Conservation (phyloP, 352 stramenopile genomes). For the Pythium insidiosum region DNA sequence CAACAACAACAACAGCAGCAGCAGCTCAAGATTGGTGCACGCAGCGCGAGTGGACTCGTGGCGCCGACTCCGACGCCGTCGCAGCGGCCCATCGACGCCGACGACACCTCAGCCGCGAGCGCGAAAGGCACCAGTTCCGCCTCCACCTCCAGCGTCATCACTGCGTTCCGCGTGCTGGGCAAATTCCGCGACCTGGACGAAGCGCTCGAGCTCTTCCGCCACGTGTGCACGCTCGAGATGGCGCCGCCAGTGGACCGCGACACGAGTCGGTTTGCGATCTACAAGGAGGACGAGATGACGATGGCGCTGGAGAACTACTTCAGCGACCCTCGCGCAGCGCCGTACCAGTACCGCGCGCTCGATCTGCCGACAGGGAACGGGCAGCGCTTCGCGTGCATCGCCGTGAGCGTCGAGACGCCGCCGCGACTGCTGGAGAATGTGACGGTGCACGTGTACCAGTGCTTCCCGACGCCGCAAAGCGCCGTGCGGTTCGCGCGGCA, state of each 20-base stretch:
- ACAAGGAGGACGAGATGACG: slow-evolving; percentile 80
- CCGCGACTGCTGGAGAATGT: slow-evolving; percentile 37
- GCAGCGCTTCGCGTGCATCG: slow-evolving; percentile 71
- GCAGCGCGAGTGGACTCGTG: too few species aligned
- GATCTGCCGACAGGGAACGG: slow-evolving; percentile 45
- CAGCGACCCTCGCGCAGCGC: background rate
- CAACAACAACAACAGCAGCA: too few species aligned
- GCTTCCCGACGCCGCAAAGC: slow-evolving; percentile 71
- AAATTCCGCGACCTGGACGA: slow-evolving; percentile 62
- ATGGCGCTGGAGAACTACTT: slow-evolving; percentile 71
- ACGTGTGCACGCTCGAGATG: slow-evolving; percentile 52
- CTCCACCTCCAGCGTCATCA: background rate
- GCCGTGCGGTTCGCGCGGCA: slow-evolving; percentile 65
- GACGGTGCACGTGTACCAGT: slow-evolving; percentile 70
- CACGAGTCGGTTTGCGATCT: slow-evolving; percentile 52
- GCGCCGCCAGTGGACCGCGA: slow-evolving; percentile 20
- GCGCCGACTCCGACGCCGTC: too few species aligned
- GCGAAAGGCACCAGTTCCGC: background rate
- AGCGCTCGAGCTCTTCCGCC: slow-evolving; percentile 56
- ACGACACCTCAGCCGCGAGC: background rate
- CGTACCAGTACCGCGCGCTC: slow-evolving; percentile 35
- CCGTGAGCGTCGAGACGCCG: slow-evolving; percentile 25
- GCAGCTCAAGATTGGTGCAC: too few species aligned
- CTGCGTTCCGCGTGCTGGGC: slow-evolving; percentile 60
- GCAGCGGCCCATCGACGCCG: too few species aligned